A percentile compares a stretch with the other conserved stretches of the same genome.
Evolutionary conservation across 1,284 basidiomycete species (phyloP).

Genomic region (Pascua sp.): DNA sequence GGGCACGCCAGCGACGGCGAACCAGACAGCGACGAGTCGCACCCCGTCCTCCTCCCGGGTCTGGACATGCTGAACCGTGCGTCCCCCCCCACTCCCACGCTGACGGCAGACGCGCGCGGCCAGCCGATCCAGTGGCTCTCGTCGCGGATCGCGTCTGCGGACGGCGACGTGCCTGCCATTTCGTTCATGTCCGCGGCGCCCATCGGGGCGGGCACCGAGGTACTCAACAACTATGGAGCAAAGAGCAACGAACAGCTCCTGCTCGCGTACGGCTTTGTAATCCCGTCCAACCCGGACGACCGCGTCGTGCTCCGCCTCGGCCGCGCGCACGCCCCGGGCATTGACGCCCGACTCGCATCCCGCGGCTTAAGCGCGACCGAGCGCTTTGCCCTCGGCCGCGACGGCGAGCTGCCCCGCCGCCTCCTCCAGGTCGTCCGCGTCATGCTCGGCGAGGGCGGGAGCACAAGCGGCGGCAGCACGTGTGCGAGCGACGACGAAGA

Average conservation of each 20-base stretch:
- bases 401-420: slow-evolving; percentile 57
- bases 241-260: slow-evolving; percentile 77
- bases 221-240: slow-evolving; percentile 71
- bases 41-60: slow-evolving; percentile 78
- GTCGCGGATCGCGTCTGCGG: slow-evolving; percentile 43
- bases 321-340: slow-evolving; percentile 37
- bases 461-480: slow-evolving; percentile 7
- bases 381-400: slow-evolving; percentile 63
- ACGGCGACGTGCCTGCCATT: slow-evolving; percentile 19
- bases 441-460: slow-evolving; percentile 24
- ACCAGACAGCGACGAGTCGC: slow-evolving; percentile 49
- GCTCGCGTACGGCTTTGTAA: slow-evolving; percentile 80
- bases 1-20: slow-evolving; percentile 11
- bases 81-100: background rate
- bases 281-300: slow-evolving; percentile 73
- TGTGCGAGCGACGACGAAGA: slow-evolving; percentile 21
- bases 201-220: slow-evolving; percentile 55
- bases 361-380: slow-evolving; percentile 35
- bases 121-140: slow-evolving; percentile 76
- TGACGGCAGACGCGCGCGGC: slow-evolving; percentile 52
- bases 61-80: slow-evolving; percentile 77
- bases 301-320: slow-evolving; percentile 73
- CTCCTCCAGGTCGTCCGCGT: slow-evolving; percentile 59
- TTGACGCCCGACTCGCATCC: slow-evolving; percentile 20
- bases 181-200: slow-evolving; percentile 38